Conservation (phyloP, 2,329 filamentous ascomycete genomes). For the Chaetothyriales sp. region DNA sequence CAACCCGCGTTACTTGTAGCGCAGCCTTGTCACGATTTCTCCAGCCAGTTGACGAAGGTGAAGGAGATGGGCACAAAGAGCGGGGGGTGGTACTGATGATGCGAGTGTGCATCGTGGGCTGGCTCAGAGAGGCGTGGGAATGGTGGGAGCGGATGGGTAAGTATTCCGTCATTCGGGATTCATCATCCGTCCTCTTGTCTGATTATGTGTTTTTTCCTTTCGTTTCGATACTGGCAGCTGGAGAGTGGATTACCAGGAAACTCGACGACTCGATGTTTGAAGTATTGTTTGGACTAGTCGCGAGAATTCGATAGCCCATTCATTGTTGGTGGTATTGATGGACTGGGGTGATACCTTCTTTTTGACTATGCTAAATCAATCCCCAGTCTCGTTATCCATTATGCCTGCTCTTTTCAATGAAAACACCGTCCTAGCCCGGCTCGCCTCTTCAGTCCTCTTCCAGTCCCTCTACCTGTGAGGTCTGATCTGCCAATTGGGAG, state of each 20-base stretch:
- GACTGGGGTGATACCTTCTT: not conserved
- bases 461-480: not conserved
- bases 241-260: not conserved
- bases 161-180: too few species aligned
- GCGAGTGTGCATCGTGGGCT: too few species aligned
- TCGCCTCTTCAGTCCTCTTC: too few species aligned
- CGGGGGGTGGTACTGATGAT: not conserved
- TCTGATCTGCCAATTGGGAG: not conserved
- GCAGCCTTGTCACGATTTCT: too few species aligned
- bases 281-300: not conserved
- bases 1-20: not conserved
- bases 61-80: not conserved
- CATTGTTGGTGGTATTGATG: not conserved
- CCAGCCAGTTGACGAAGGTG: not conserved
- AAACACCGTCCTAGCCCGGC: too few species aligned
- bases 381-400: not conserved
- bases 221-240: not conserved
- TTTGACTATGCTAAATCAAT: not conserved
- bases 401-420: not conserved
- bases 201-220: not conserved
- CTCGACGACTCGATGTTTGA: not conserved
- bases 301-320: not conserved
- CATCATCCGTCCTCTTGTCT: not conserved
- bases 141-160: too few species aligned
- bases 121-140: too few species aligned